Conservation (phyloP, 177 flowering plant species). For the Telopea speciosissima region DNA sequence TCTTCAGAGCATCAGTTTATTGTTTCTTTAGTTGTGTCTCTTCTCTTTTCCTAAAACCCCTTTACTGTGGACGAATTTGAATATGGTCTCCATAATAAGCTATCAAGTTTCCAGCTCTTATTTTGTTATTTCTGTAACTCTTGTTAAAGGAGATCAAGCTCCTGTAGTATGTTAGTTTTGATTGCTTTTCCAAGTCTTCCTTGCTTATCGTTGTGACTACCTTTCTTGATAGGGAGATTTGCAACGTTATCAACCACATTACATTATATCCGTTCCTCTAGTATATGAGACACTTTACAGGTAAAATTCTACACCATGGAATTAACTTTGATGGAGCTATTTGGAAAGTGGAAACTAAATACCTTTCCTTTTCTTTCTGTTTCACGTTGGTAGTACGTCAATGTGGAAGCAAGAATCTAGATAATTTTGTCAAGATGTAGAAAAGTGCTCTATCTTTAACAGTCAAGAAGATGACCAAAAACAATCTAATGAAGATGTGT, state of each 20-base stretch:
- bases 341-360: not conserved
- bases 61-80: not conserved
- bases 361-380: not conserved
- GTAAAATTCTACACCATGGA: constrained; percentile 30
- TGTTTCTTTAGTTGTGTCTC: not conserved
- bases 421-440: not conserved
- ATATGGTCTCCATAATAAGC: not conserved
- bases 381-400: not conserved
- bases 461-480: not conserved
- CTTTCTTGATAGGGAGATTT: constrained; percentile 67
- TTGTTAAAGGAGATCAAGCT: not conserved
- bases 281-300: constrained; percentile 90
- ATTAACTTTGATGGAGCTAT: not conserved
- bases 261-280: constrained; percentile 81
- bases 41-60: not conserved
- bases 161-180: not conserved
- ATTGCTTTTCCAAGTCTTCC: not conserved
- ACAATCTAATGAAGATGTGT: too few relatives aligned
- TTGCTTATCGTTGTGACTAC: constrained; percentile 4
- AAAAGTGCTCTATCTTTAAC: not conserved
- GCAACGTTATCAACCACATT: constrained; percentile 67
- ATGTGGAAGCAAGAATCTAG: not conserved
- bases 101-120: constrained; percentile 1
- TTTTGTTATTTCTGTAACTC: not conserved
- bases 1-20: constrained; percentile 2